phyloP scores from a whole-genome alignment of 1,139 yeast genomes.

The Hanseniaspora gamundiae region DNA sequence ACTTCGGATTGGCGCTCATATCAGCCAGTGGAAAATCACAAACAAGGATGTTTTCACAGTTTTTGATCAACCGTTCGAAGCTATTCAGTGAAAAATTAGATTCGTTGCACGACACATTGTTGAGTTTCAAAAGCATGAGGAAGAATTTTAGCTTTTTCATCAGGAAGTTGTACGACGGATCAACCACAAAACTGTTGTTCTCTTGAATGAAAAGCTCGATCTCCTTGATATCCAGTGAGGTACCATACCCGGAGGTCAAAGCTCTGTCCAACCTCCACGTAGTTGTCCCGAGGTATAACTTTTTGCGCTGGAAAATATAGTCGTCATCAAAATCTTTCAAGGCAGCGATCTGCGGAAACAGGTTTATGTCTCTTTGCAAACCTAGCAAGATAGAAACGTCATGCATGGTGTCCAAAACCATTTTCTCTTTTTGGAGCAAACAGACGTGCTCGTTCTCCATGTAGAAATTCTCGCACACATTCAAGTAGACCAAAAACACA shows the following conservation, averaged over 20 bases:
- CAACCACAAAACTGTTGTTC: background rate
- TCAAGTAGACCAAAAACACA: background rate
- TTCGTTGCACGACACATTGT: background rate
- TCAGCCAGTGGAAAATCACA: background rate
- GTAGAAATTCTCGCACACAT: background rate
- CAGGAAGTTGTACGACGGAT: background rate
- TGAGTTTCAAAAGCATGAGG: background rate
- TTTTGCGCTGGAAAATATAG: background rate
- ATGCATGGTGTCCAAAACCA: background rate
- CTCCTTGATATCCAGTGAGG: background rate
- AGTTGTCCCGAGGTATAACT: background rate
- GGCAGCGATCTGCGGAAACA: background rate
- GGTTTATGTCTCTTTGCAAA: background rate
- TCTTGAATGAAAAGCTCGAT: background rate
- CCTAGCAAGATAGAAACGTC: background rate
- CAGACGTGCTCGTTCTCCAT: slow-evolving; percentile 1
- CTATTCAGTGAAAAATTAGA: background rate
- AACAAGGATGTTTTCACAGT: background rate
- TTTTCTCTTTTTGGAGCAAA: background rate
- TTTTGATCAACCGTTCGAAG: background rate
- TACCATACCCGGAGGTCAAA: background rate
- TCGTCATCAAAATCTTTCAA: background rate
- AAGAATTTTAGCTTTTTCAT: background rate
- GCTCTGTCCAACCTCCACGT: background rate
- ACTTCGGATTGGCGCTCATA: background rate